Evolutionary conservation across 2,329 filamentous ascomycete species (phyloP), one percentile per base, ranked within the genome.

Genomic region (Aspergillus glaucus): DNA sequence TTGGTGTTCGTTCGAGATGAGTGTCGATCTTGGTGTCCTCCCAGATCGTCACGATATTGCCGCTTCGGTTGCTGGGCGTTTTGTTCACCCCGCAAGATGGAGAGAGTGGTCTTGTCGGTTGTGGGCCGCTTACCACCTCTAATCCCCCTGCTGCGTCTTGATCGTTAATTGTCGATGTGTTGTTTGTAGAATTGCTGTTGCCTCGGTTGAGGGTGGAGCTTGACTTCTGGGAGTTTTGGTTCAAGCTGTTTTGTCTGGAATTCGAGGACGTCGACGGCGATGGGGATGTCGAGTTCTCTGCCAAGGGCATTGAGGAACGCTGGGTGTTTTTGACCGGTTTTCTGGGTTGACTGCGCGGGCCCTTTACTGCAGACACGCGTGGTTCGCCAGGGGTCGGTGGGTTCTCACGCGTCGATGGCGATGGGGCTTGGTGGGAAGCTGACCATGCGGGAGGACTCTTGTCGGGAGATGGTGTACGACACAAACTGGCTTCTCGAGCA

Each of bases 31-130:
- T 40, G 2, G 15, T 40, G 12, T 40, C 37, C 57, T 72, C 70
- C 63, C 67, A 73, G 43, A 73, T 71, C 1, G 64, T 66, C 7
- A 69, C 59, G 8, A 58, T 57, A 17, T 57, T 55, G n/a, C 60
- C 58, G 10, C 53, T 57, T 6, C 56, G 51, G 8, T 54, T 46
- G 21, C 47, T 55, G 9, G 50, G 50, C 14, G 46, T 44, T 5
- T 52, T 53, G 21, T 48, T 52, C 17, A 42, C 21, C 4, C 50
- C 45, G 15, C 52, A 52, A 0, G 54, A 40, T 15, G 55, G 46
- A 6, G 50, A 37, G 17, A 40, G 43, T 3, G 40, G 43, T 50
- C 44, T 42, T 15, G 14, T 19, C 17, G 43, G 30, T 8, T 32
- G 26, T 0, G 26, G 26, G 2, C 30, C 19, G 28, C 17, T 21